phyloP scores from a whole-genome alignment of 495 filamentous ascomycete species.

The Aspergillus indologenus region DNA sequence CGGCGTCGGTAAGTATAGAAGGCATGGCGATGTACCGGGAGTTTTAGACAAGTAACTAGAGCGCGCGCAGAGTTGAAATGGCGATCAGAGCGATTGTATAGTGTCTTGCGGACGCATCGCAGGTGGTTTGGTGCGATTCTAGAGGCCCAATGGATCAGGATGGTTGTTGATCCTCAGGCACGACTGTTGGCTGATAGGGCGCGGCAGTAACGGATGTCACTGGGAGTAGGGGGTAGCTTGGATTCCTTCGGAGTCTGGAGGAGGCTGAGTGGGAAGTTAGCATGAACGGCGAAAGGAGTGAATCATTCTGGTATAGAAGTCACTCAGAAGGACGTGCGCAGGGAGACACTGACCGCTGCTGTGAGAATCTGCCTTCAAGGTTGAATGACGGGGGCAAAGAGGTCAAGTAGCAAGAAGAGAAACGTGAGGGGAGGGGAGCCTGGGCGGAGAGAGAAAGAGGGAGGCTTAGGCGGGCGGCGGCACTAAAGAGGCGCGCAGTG shows the following conservation, averaged over 20 bases:
- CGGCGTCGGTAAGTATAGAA: conserved; percentile 81
- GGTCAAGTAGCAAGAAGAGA: conserved; percentile 19
- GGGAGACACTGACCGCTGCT: conserved; percentile 14
- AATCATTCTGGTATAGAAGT: no score
- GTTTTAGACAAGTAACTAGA: conserved; percentile 3
- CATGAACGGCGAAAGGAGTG: not conserved
- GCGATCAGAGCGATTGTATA: conserved; percentile 15
- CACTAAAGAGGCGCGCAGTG: conserved; percentile 16
- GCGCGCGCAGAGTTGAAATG: conserved; percentile 6
- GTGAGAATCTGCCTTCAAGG: conserved; percentile 16
- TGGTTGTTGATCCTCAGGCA: conserved; percentile 14
- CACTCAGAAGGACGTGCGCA: no score
- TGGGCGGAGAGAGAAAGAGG: conserved; percentile 5
- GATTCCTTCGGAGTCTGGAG: not conserved
- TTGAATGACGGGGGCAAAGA: conserved; percentile 11
- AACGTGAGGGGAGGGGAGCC: conserved; percentile 1
- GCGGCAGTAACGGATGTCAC: conserved; percentile 10
- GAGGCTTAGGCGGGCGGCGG: conserved; percentile 8
- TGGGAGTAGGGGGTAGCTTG: conserved; percentile 6
- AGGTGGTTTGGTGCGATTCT: conserved; percentile 16
- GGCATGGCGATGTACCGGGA: conserved; percentile 58
- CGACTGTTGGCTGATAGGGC: conserved; percentile 15
- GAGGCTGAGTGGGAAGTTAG: not conserved
- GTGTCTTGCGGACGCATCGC: conserved; percentile 32
- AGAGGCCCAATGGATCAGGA: conserved; percentile 2